These are phyloP conservation scores for Agrocybe praecox DNA, from an alignment of 768 basidiomycete species.

Conservation along the genomic window DNA sequence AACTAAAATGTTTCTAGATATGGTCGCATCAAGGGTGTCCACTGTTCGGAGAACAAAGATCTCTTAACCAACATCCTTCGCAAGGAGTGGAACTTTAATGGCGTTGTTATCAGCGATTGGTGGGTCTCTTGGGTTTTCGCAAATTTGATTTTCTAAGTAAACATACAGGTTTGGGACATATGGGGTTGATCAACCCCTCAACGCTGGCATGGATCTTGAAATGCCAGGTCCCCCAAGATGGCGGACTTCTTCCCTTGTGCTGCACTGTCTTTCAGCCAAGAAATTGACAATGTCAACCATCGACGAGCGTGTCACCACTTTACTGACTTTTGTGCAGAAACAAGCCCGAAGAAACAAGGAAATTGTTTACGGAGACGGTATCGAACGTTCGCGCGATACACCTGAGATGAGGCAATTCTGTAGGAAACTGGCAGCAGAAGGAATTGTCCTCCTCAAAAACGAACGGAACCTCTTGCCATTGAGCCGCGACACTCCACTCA, in stretches of 20 bases:
- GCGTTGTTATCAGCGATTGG: constrained; percentile 81
- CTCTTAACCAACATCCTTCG: constrained; percentile 68
- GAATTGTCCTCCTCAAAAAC: constrained; percentile 73
- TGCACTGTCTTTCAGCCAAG: constrained; percentile 39
- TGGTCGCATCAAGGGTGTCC: constrained; percentile 71
- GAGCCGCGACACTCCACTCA: constrained; percentile 35
- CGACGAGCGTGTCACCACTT: constrained; percentile 49
- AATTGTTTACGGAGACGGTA: constrained; percentile 63
- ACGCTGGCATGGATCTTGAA: constrained; percentile 78
- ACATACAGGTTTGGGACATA: constrained; percentile 70
- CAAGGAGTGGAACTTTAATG: constrained; percentile 74
- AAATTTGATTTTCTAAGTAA: not conserved
- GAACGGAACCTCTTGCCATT: constrained; percentile 56
- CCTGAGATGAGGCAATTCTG: constrained; percentile 54
- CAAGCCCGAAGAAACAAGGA: constrained; percentile 58
- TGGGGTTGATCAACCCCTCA: constrained; percentile 64
- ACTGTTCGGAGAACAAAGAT: constrained; percentile 67
- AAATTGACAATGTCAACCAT: constrained; percentile 51
- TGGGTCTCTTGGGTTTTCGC: constrained; percentile 23
- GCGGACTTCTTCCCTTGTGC: constrained; percentile 49
- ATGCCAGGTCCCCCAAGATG: constrained; percentile 78
- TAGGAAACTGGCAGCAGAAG: constrained; percentile 58
- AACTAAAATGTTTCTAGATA: constrained; percentile 43
- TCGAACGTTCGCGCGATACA: constrained; percentile 57
- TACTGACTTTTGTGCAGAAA: constrained; percentile 60